Conservation (phyloP, 2,329 filamentous ascomycete genomes). For the Fusarium beomiforme region DNA sequence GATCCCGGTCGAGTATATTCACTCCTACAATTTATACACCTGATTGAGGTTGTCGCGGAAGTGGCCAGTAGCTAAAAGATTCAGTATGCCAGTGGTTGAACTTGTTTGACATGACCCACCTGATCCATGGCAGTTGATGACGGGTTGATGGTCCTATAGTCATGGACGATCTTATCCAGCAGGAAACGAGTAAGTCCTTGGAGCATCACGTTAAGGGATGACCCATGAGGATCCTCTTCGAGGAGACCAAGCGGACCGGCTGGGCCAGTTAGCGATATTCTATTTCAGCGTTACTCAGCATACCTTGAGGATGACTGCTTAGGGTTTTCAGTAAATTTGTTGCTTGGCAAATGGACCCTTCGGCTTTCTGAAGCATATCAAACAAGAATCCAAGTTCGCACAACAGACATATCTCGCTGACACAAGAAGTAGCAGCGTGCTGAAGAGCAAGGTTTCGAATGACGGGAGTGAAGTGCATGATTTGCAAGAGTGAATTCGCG, state of each 20-base stretch:
- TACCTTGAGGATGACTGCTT: slow-evolving; percentile 81
- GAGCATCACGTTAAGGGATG: slow-evolving; percentile 81
- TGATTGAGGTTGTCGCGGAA: slow-evolving; percentile 76
- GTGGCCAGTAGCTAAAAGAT: slow-evolving; percentile 68
- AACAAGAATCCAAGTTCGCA: slow-evolving; percentile 96
- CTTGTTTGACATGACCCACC: slow-evolving; percentile 47
- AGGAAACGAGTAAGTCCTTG: slow-evolving; percentile 89
- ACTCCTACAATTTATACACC: slow-evolving; percentile 87
- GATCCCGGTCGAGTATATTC: slow-evolving; percentile 84
- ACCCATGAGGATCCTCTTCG: slow-evolving; percentile 82
- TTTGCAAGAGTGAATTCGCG: slow-evolving; percentile 89
- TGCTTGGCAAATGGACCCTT: slow-evolving; percentile 92
- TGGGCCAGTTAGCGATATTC: slow-evolving; percentile 45
- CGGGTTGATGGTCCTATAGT: slow-evolving; percentile 75
- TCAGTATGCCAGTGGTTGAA: neutral
- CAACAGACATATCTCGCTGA: slow-evolving; percentile 83
- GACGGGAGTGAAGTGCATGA: slow-evolving; percentile 89
- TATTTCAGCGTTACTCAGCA: slow-evolving; percentile 21
- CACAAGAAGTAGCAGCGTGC: slow-evolving; percentile 86
- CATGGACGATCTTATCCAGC: slow-evolving; percentile 80
- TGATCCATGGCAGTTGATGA: slow-evolving; percentile 75
- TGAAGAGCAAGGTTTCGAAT: slow-evolving; percentile 88
- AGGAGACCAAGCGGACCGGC: slow-evolving; percentile 81
- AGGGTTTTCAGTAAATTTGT: slow-evolving; percentile 94
- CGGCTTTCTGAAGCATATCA: slow-evolving; percentile 97